Percentiles rank a stretch among this genome's conserved stretches.
Evolutionary conservation across 2,329 filamentous ascomycete genomes (phyloP).

Genomic region (Beauveria caledonica): DNA sequence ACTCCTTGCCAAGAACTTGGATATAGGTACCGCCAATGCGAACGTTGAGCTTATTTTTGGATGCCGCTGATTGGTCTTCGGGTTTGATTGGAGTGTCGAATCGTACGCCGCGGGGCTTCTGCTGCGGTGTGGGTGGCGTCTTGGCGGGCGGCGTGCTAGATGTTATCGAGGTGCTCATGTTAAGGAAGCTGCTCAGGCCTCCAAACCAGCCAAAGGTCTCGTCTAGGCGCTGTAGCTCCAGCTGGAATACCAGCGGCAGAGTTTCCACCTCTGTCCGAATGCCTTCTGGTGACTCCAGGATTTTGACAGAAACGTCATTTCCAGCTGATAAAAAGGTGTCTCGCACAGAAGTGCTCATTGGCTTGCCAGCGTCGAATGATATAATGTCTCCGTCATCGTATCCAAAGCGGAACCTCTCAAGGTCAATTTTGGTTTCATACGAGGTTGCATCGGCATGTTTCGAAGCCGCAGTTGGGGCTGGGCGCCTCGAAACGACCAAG

Average conservation of each 20-base stretch:
- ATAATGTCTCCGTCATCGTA: conserved; percentile 55
- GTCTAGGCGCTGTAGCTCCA: conserved; percentile 76
- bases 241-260: conserved; percentile 63
- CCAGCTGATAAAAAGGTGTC: conserved; percentile 51
- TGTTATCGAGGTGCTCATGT: conserved; percentile 76
- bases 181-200: conserved; percentile 82
- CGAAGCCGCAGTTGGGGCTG: not conserved
- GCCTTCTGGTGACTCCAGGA: conserved; percentile 35
- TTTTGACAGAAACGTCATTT: conserved; percentile 48
- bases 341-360: conserved; percentile 51
- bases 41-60: conserved; percentile 62
- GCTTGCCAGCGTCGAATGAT: conserved; percentile 50
- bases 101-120: conserved; percentile 47
- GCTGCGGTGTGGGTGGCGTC: conserved; percentile 24
- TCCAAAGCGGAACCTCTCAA: conserved; percentile 54
- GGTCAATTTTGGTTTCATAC: conserved; percentile 33
- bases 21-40: conserved; percentile 70
- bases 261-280: conserved; percentile 60
- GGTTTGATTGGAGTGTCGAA: conserved; percentile 47
- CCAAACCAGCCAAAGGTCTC: conserved; percentile 85
- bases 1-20: conserved; percentile 68
- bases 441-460: not conserved
- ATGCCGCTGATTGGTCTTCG: conserved; percentile 36
- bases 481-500: conserved; percentile 5
- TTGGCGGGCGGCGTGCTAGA: conserved; percentile 53